Percentiles rank a stretch among this genome's conserved stretches.
Conservation (phyloP, 2,329 filamentous ascomycete genomes). For the Diatrype stigma region DNA sequence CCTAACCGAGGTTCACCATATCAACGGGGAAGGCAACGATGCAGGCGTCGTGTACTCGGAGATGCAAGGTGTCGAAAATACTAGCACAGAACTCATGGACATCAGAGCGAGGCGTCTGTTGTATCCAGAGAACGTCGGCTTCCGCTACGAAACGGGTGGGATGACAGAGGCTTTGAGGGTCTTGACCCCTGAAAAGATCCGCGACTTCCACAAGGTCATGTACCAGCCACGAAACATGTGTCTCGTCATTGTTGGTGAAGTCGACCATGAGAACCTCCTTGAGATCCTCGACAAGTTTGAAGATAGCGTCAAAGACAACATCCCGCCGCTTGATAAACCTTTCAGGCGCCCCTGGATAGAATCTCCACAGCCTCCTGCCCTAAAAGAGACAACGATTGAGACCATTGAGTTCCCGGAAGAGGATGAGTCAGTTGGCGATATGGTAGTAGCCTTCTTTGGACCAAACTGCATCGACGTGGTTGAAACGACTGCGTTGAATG, state of each 20-base stretch:
- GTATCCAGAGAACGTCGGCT: slow-evolving; percentile 86
- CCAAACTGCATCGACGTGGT: slow-evolving; percentile 72
- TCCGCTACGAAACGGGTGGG: slow-evolving; percentile 96
- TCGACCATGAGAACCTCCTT: slow-evolving; percentile 76
- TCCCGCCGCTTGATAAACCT: slow-evolving; percentile 68
- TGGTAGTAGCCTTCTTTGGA: slow-evolving; percentile 81
- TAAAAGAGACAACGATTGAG: slow-evolving; percentile 69
- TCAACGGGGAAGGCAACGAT: slow-evolving; percentile 90
- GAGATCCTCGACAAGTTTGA: slow-evolving; percentile 85
- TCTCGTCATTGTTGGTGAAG: slow-evolving; percentile 85
- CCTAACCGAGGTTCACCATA: slow-evolving; percentile 92
- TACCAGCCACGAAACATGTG: slow-evolving; percentile 96
- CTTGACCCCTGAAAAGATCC: slow-evolving; percentile 82
- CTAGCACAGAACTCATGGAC: slow-evolving; percentile 80
- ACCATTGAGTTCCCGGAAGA: slow-evolving; percentile 92
- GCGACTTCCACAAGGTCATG: slow-evolving; percentile 94
- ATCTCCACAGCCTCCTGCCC: slow-evolving; percentile 69
- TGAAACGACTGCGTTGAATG: slow-evolving; percentile 67
- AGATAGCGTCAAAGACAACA: slow-evolving; percentile 74
- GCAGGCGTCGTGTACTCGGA: slow-evolving; percentile 97
- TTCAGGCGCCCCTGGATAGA: slow-evolving; percentile 92
- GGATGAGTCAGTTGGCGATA: slow-evolving; percentile 88
- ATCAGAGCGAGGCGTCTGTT: slow-evolving; percentile 72
- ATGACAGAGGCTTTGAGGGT: slow-evolving; percentile 90
- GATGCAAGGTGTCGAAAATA: slow-evolving; percentile 95